These are phyloP conservation scores for Boletellus ananiceps DNA, from an alignment of 768 basidiomycete species.

Conservation along the genomic window DNA sequence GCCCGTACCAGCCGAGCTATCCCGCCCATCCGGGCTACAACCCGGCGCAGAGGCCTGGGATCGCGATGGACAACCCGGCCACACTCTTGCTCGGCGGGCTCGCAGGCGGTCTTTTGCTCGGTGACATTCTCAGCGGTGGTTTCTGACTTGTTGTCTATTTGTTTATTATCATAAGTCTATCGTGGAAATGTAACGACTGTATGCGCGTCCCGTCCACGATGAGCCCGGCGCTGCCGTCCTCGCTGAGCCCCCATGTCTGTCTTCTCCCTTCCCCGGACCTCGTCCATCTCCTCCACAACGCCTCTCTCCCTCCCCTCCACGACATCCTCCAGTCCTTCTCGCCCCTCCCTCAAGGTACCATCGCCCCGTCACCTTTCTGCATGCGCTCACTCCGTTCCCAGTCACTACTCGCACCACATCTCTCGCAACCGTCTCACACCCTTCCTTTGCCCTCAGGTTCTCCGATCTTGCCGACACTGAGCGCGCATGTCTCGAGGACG, in stretches of 20 bases:
- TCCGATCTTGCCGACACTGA: constrained; percentile 73
- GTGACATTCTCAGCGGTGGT: constrained; percentile 41
- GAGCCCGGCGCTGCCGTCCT: constrained; percentile 58
- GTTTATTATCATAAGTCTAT: constrained; percentile 1
- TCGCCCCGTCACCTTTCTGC: neutral
- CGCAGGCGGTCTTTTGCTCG: constrained; percentile 48
- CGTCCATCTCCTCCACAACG: constrained; percentile 48
- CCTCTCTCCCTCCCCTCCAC: constrained; percentile 64
- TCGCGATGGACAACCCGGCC: constrained; percentile 7
- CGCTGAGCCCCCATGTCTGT: constrained; percentile 79
- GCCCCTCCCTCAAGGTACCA: constrained; percentile 70
- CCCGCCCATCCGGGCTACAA: neutral
- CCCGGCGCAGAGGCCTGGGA: neutral
- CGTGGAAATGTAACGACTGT: constrained; percentile 5
- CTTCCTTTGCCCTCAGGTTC: constrained; percentile 72
- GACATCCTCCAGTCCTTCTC: constrained; percentile 82
- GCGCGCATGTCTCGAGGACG: constrained; percentile 69
- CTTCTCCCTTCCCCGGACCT: constrained; percentile 71
- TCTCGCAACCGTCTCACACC: constrained; percentile 63
- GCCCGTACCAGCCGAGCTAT: constrained; percentile 26
- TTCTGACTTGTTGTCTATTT: constrained; percentile 24
- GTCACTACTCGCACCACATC: constrained; percentile 78
- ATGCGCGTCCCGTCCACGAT: constrained; percentile 26
- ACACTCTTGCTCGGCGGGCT: constrained; percentile 38
- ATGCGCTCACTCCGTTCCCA: constrained; percentile 28